phyloP scores from a whole-genome alignment of 768 basidiomycete genomes.

The Gymnopilus dilepis region DNA sequence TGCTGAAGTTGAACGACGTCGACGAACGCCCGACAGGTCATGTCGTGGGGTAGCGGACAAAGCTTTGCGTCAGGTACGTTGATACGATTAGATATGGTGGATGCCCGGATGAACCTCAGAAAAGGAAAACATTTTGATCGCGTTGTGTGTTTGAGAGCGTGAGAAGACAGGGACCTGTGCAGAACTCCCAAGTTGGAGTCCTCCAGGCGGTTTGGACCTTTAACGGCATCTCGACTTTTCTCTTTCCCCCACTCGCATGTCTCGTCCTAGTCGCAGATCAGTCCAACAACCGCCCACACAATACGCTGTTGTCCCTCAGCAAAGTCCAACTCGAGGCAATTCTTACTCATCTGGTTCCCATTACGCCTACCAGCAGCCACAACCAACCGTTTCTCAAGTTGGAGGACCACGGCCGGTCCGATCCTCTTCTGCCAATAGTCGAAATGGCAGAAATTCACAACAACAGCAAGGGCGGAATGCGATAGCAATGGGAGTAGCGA shows the following conservation, averaged over 20 bases:
- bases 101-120: background rate
- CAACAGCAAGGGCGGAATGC: conserved; percentile 50
- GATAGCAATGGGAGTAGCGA: conserved; percentile 80
- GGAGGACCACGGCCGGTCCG: conserved; percentile 30
- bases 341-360: conserved; percentile 21
- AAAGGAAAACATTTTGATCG: conserved; percentile 1
- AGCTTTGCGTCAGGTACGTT: background rate
- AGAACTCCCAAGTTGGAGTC: conserved; percentile 24
- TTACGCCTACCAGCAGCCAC: conserved; percentile 26
- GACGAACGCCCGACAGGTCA: background rate
- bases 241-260: conserved; percentile 36
- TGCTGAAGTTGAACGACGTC: background rate
- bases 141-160: conserved; percentile 23
- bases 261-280: conserved; percentile 42
- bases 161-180: conserved; percentile 30
- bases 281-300: conserved; percentile 54
- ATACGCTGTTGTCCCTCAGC: conserved; percentile 73
- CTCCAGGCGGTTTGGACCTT: conserved; percentile 15
- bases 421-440: conserved; percentile 31
- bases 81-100: conserved; percentile 3
- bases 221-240: conserved; percentile 16
- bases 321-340: conserved; percentile 41
- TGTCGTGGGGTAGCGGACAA: background rate
- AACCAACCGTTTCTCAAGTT: conserved; percentile 27
- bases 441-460: conserved; percentile 28